Base-by-base conservation (phyloP, 2,329 filamentous ascomycete species). In the Beauveria pseudobassiana region DNA sequence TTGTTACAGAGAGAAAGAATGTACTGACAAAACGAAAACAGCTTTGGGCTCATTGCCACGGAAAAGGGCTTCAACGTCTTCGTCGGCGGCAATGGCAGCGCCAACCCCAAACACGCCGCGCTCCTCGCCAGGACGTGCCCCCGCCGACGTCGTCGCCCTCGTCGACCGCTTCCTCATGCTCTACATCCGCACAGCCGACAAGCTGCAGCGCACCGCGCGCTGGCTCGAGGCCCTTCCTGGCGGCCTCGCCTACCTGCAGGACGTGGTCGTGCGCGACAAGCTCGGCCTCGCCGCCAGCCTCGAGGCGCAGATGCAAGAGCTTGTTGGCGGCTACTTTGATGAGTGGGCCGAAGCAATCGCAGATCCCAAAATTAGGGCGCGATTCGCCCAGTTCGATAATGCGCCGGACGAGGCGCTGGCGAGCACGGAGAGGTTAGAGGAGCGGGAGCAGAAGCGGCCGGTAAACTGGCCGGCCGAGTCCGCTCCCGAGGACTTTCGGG, bases 21-120 rank as follows among this genome's bases (percentile, higher is more conserved):
- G 10, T n/a, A 24, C 56, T 59, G 14, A 59, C 22, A 3, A 16
- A 9, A 38, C 6, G 0, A 14, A 18, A 20, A 18, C 24, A 89
- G 87, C 70, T 96, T 96, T 67, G 92, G 92, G 24, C 84, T 96
- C 54, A 96, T 96, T 62, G 91, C 92, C 16, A 96, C 91, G 0
- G 91, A 96, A 64, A 96, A 95, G 69, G 92, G 92, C 34, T 96
- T 90, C 83, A 96, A 96, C 75, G 87, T 96, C 73, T 96, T 92
- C 68, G 90, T 96, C 1, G 92, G 83, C 40, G 92, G 92, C 53
- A 96, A 96, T 71, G 92, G 92, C 58, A 92, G 93, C 63, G 91
- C 91, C 18, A 93, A 90, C 67, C 92, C 92, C 5, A 81, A 84
- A 43, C 92, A 96, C 71, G 86, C 88, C 1, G 90, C 96, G 68